Percentiles rank a stretch among this genome's conserved stretches.
These are phyloP conservation scores for Baeospora myosura DNA, from an alignment of 1,284 basidiomycete genomes.

Conservation along the genomic window DNA sequence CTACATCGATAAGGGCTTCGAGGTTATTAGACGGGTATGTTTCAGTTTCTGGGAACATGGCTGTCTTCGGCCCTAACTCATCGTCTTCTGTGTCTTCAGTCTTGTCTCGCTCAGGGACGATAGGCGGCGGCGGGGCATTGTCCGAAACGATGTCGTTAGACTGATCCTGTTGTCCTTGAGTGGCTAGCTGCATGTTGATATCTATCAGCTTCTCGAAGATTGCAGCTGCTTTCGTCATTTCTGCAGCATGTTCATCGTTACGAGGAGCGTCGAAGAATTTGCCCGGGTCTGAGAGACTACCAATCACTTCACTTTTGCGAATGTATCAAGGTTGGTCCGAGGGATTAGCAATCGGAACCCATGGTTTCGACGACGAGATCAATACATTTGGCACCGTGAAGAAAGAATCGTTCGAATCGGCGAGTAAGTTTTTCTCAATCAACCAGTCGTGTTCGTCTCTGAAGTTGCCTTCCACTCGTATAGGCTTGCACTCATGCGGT, in stretches of 20 bases:
- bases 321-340: constrained; percentile 5
- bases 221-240: neutral
- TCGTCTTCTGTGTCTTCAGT: neutral
- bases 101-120: no score
- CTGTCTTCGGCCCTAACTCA: neutral
- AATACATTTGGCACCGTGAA: neutral
- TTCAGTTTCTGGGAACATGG: neutral
- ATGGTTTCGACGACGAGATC: neutral
- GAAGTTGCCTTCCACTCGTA: neutral
- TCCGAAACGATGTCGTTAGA: neutral
- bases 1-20: neutral
- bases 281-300: neutral
- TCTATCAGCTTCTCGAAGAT: neutral
- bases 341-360: neutral
- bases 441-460: neutral
- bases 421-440: neutral
- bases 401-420: neutral
- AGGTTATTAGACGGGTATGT: neutral
- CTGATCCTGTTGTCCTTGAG: no score
- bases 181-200: neutral
- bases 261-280: neutral
- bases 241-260: neutral
- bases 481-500: neutral
- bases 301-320: neutral
- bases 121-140: neutral